Evolutionary conservation across 495 filamentous ascomycete species (phyloP).

Genomic region (Aspergillus sclerotioniger): DNA sequence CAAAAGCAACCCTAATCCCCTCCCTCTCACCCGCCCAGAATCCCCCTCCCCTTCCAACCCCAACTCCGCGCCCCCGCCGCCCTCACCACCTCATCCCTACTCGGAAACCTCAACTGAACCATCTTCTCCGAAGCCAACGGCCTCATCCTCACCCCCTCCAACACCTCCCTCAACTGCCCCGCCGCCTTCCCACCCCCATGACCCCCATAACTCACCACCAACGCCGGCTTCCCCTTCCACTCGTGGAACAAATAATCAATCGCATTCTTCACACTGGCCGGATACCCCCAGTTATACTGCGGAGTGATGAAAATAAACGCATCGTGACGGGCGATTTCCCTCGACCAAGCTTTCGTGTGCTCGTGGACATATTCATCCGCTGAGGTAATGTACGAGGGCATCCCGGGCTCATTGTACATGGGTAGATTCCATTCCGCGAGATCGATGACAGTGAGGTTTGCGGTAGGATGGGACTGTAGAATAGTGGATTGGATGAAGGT

Average conservation of each 20-base stretch:
- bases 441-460: slow-evolving; percentile 37
- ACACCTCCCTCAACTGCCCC: slow-evolving; percentile 32
- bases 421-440: slow-evolving; percentile 52
- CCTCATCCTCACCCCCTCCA: slow-evolving; percentile 24
- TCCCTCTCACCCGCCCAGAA: slow-evolving; percentile 10
- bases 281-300: slow-evolving; percentile 55
- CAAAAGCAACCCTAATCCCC: background rate
- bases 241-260: slow-evolving; percentile 61
- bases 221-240: slow-evolving; percentile 58
- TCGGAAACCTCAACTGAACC: slow-evolving; percentile 21
- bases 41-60: background rate
- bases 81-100: slow-evolving; percentile 2
- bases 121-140: slow-evolving; percentile 13
- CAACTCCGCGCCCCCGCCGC: slow-evolving; percentile 11
- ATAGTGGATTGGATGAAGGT: slow-evolving; percentile 8
- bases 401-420: slow-evolving; percentile 53
- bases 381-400: slow-evolving; percentile 46
- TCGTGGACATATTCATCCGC: slow-evolving; percentile 42
- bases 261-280: slow-evolving; percentile 60
- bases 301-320: slow-evolving; percentile 59
- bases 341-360: slow-evolving; percentile 51
- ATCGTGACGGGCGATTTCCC: slow-evolving; percentile 42
- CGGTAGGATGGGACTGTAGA: background rate
- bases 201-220: slow-evolving; percentile 55
- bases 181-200: slow-evolving; percentile 47